Evolutionary conservation across 192 early-diverging fungal genomes (phyloP).

Genomic region (Pilaira anomala): DNA sequence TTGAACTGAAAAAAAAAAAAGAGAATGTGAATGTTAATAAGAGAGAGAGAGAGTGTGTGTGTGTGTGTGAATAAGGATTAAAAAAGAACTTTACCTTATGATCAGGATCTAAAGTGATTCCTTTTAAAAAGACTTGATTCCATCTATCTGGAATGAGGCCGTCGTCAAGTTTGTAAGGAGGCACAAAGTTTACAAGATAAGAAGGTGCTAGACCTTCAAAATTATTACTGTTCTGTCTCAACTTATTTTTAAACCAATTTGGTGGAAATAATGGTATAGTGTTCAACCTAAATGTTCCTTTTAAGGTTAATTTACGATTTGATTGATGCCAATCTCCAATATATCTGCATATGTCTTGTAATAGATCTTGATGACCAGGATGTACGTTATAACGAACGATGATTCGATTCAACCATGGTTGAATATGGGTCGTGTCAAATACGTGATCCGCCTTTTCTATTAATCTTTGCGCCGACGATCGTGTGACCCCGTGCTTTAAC

Average conservation of each 20-base stretch:
- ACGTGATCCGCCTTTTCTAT: conserved; percentile 6
- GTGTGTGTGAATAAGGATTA: neutral
- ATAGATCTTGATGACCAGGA: conserved; percentile 10
- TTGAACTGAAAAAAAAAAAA: conserved; percentile 9
- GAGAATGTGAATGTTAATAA: neutral
- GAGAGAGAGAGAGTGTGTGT: too few relatives aligned
- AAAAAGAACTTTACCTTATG: conserved; percentile 16
- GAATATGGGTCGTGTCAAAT: conserved; percentile 2
- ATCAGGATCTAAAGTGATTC: conserved; percentile 23
- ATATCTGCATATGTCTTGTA: conserved; percentile 21
- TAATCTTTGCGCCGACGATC: conserved; percentile 1
- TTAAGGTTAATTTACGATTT: conserved; percentile 11
- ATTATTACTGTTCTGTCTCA: conserved; percentile 13
- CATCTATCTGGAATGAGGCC: conserved; percentile 19
- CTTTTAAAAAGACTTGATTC: conserved; percentile 31
- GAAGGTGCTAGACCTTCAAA: conserved; percentile 22
- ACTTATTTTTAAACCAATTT: conserved; percentile 25
- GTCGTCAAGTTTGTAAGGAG: conserved; percentile 24
- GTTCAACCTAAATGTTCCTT: conserved; percentile 14
- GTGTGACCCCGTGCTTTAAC: conserved; percentile 8
- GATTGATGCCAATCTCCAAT: conserved; percentile 22
- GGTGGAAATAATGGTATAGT: conserved; percentile 27
- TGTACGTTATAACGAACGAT: conserved; percentile 10
- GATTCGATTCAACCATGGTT: conserved; percentile 19
- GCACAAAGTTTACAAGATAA: conserved; percentile 27